Evolutionary conservation across 2,329 filamentous ascomycete species (phyloP), one percentile per base, ranked within the genome.

Genomic region (Fusarium kyushuense): DNA sequence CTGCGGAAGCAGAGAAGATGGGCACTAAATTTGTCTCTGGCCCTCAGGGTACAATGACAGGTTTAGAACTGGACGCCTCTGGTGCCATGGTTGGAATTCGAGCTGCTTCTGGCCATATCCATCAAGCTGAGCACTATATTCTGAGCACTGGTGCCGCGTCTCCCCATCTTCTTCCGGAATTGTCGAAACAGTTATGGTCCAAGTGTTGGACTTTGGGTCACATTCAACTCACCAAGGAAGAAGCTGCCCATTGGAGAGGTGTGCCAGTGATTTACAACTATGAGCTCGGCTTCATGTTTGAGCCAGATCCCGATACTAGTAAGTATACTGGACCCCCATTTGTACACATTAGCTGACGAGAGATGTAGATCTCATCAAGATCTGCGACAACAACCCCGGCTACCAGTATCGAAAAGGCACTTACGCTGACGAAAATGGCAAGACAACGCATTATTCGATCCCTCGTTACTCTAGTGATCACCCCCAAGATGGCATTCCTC

Each of bases 281-380:
- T 11, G 58, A 61, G 2, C 58, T 61, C 8, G 58, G 58, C 6
- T 61, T 61, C 16, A 61, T 61, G 58, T 61, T 61, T 45, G 58
- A 61, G 0, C 58, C 58, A 0, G 58, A 61, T 19, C 43, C 38
- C 1, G 58, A 61, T 5, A 61, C 58, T 2, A 61, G 58, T 61
- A 2, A n/a, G 38, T 29, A 2, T 27, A 27, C 27, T 6, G 27
- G 9, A 27, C 9, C 27, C 9, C 27, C 9, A 27, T 27, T 27
- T 27, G 6, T 3, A 5, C 5, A 12, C 6, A 16, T 0, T 14
- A 3, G 5, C 56, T 59, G 3, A 59, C 12, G 0, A 3, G 12
- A 2, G 4, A 7, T 27, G 14, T 6, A 58, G 58, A 59, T 1
- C 30, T 21, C 3, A 59, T 61, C n/a, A 61, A 61, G 21, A 59